Conservation (phyloP, 2,329 filamentous ascomycete species). For the Neofusicoccum ribis region DNA sequence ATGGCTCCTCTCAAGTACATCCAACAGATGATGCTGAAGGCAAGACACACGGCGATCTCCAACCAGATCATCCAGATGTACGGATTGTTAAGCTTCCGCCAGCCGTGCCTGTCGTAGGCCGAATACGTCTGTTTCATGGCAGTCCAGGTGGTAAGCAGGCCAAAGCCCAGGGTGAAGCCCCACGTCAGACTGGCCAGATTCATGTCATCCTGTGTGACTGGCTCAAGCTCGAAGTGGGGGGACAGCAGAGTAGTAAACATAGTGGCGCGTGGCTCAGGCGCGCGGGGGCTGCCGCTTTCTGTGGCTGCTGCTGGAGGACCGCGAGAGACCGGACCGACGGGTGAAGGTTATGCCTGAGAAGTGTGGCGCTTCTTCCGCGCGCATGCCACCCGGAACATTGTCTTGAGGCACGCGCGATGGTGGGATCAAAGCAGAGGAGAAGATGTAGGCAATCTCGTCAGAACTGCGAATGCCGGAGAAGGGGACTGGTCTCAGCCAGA, state of each 20-base stretch:
- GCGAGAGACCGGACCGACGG: no score
- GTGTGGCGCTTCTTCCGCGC: no score
- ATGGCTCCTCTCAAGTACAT: neutral
- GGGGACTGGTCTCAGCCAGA: no score
- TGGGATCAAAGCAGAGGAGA: no score
- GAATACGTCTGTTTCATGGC: conserved; percentile 28
- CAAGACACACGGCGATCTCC: conserved; percentile 5
- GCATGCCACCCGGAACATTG: no score
- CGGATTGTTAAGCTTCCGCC: neutral
- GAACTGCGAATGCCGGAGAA: no score
- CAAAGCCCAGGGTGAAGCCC: conserved; percentile 46
- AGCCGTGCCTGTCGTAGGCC: conserved; percentile 30
- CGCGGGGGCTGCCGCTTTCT: no score
- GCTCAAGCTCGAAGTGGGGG: neutral
- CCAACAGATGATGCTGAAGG: conserved; percentile 9
- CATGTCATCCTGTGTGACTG: conserved; percentile 10
- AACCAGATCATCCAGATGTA: conserved; percentile 17
- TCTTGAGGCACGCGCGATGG: no score
- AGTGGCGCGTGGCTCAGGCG: no score
- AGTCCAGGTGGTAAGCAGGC: conserved; percentile 43
- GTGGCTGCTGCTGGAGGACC: no score
- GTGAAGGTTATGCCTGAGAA: no score
- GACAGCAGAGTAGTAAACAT: neutral
- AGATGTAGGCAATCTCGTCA: no score
- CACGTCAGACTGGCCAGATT: conserved; percentile 2